Percentiles rank a stretch among this genome's conserved stretches.
Evolutionary conservation across 495 filamentous ascomycete genomes (phyloP).

Genomic region (Annulohypoxylon bovei): DNA sequence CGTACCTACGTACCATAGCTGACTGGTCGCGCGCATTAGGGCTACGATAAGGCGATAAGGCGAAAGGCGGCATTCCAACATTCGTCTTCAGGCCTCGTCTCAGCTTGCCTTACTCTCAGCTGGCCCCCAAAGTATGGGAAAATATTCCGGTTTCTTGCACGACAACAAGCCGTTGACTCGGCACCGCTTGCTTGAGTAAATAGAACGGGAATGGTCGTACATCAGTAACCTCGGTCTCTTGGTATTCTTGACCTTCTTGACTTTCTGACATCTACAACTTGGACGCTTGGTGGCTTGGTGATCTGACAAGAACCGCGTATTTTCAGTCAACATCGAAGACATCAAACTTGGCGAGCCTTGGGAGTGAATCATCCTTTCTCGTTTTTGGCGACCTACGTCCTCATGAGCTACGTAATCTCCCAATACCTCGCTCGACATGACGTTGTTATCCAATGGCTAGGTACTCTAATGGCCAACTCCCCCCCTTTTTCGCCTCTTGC

Average conservation of each 20-base stretch:
- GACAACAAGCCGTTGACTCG: slow-evolving; percentile 5
- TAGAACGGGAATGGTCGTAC: neutral
- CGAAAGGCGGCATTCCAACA: slow-evolving; percentile 27
- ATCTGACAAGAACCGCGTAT: neutral
- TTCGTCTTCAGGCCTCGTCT: slow-evolving; percentile 17
- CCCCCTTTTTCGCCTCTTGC: neutral
- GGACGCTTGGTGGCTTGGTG: neutral
- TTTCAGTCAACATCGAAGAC: neutral
- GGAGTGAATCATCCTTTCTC: neutral
- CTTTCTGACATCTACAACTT: neutral
- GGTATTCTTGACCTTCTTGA: slow-evolving; percentile 1
- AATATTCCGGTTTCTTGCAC: slow-evolving; percentile 22
- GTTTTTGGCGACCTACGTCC: neutral
- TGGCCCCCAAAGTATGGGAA: slow-evolving; percentile 41
- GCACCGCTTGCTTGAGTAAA: neutral
- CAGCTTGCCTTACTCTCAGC: slow-evolving; percentile 49
- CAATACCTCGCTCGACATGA: neutral
- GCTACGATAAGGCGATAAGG: slow-evolving; percentile 43
- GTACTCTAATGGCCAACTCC: neutral
- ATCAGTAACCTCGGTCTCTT: neutral
- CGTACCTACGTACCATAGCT: slow-evolving; percentile 4
- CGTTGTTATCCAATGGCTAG: slow-evolving; percentile 6
- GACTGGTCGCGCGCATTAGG: slow-evolving; percentile 2
- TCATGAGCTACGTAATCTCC: neutral
- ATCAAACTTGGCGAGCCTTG: neutral